These are phyloP conservation scores for Phytophthora quininea DNA, from an alignment of 352 stramenopile species.

Conservation along the genomic window DNA sequence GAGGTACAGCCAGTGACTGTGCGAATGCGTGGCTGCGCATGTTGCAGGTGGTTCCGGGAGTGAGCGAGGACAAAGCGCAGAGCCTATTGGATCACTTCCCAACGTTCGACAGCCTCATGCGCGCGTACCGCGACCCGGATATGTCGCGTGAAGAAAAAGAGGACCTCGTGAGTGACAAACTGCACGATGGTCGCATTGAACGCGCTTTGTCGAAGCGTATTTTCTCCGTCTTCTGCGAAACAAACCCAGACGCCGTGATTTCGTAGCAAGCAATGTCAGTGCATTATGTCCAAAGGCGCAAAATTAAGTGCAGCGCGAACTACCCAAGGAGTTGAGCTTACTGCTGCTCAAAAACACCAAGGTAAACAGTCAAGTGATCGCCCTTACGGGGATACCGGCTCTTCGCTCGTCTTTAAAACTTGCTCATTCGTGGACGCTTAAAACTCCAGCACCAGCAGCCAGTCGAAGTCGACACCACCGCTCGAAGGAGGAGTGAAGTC, in stretches of 20 bases:
- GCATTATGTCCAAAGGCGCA: no score
- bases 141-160: conserved; percentile 49
- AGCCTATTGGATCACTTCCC: conserved; percentile 66
- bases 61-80: conserved; percentile 77
- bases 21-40: conserved; percentile 80
- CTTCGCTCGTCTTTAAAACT: no score
- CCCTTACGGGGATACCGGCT: no score
- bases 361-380: no score
- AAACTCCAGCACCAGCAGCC: conserved; percentile 16
- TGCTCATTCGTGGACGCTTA: neutral
- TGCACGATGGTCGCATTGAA: conserved; percentile 46
- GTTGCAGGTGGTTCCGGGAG: conserved; percentile 75
- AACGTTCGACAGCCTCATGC: conserved; percentile 58
- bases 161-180: conserved; percentile 59
- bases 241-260: conserved; percentile 41
- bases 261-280: conserved; percentile 6
- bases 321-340: no score
- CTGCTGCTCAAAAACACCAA: no score
- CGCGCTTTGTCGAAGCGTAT: conserved; percentile 61
- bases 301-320: no score
- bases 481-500: conserved; percentile 8
- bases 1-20: conserved; percentile 50
- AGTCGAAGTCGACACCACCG: conserved; percentile 10
- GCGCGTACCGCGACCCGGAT: conserved; percentile 48
- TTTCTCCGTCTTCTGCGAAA: conserved; percentile 56